Base-by-base conservation (phyloP, 2,329 filamentous ascomycete genomes). In the Paraphaeosphaeria minitans region DNA sequence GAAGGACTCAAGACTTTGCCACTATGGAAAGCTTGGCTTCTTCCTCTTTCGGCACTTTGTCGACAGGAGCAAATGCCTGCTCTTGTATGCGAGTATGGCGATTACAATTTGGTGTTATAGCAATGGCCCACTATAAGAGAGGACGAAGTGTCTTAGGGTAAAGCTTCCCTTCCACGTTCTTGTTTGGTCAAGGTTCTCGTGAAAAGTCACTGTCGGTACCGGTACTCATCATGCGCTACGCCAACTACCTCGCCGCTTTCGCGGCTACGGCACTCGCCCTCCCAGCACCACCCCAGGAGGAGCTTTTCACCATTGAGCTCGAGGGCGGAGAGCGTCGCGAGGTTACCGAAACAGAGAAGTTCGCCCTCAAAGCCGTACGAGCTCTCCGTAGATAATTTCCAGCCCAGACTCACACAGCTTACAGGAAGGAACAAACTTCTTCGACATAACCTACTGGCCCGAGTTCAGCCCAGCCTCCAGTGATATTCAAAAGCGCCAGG, bases 281-380 rank as follows among this genome's bases (percentile, higher is more conserved):
- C 4, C 57, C 57, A 4, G 24, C 57, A 3, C 31, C 53, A 7
- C 10, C 46, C 8, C 21, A 46, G 14, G 19, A 59, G 42, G 31
- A 59, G 68, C 82, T 82, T 67, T 96, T 85, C 75, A 82, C 95
- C 56, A 86, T 97, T 62, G 92, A 97, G 79, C 82, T 93, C 24
- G 84, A 85, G 13, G 91, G 91, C 3, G 91, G 90, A 58, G 83
- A 92, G 71, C 92, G 87, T 19, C 82, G 84, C 82, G 93, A 90
- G 89, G 89, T 96, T 27, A 94, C 91, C 0, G 92, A 97, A 70
- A 90, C 95, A 27, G 87, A 96, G 79, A 97, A 97, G 79, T 96
- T 92, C 91, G 87, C 88, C 75, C 80, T 97, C 66, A 88, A 89
- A 72, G 83, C 91, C 66, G 91, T 94, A 83, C 59, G 85, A 77